Evolutionary conservation across 352 stramenopile species (phyloP).

Genomic region (Globisporangium okanoganense): DNA sequence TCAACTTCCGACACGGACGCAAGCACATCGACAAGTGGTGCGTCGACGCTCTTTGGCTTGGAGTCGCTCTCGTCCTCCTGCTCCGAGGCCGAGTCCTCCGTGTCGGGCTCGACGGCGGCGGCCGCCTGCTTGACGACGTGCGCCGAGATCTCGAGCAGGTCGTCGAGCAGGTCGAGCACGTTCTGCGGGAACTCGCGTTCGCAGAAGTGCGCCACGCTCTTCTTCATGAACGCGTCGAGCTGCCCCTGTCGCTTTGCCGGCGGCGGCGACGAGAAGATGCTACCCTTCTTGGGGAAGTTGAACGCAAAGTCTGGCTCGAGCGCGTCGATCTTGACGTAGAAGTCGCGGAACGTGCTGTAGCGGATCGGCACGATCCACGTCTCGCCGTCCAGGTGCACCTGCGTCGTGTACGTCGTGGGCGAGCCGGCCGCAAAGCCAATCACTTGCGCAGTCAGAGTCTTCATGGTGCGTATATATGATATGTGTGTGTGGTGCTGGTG

Average conservation of each 20-base stretch:
- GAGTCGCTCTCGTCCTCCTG: slow-evolving; percentile 5
- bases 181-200: slow-evolving; percentile 31
- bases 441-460: slow-evolving; percentile 35
- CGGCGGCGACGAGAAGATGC: slow-evolving; percentile 53
- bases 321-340: slow-evolving; percentile 46
- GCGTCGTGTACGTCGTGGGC: slow-evolving; percentile 44
- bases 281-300: slow-evolving; percentile 59
- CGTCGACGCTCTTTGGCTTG: slow-evolving; percentile 9
- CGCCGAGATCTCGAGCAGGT: slow-evolving; percentile 51
- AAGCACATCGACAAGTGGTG: neutral
- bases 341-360: slow-evolving; percentile 61
- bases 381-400: slow-evolving; percentile 36
- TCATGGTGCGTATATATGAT: slow-evolving; percentile 8
- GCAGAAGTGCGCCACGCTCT: slow-evolving; percentile 48
- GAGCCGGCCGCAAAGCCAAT: slow-evolving; percentile 36
- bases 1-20: slow-evolving; percentile 3
- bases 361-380: slow-evolving; percentile 49
- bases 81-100: slow-evolving; percentile 11
- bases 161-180: slow-evolving; percentile 41
- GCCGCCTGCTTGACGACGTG: slow-evolving; percentile 24
- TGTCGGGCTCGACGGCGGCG: slow-evolving; percentile 12
- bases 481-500: neutral
- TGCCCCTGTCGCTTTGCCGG: slow-evolving; percentile 53
- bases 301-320: slow-evolving; percentile 51
- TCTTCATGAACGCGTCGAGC: slow-evolving; percentile 61